Evolutionary conservation across 1,284 basidiomycete genomes (phyloP), one percentile per base, ranked within the genome.

Genomic region (Cutaneotrichosporon cavernicola): DNA sequence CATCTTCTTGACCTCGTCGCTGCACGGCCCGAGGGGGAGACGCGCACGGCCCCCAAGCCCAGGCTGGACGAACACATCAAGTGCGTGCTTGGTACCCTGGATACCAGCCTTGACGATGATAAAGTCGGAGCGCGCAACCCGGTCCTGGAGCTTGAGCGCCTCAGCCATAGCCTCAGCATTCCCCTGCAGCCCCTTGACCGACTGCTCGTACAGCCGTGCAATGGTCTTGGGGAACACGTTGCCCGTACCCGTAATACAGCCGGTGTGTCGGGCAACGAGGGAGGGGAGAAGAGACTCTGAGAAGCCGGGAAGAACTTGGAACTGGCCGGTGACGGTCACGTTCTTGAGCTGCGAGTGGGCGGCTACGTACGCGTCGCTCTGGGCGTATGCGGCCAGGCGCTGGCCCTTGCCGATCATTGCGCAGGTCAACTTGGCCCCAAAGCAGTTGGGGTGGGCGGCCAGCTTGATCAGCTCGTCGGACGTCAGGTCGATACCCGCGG

Each of bases 401-500:
- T 89, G 87, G 58, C 91, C 86, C 77, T 94, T 94, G 52, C 91
- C 91, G 65, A 94, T 86, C 72, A 87, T 88, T 6, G 89, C 90
- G 74, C 91, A 92, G 46, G 92, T 93, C 51, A 94, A 84, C 81
- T 93, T 95, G 60, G 87, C 88, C 65, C 92, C 92, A 68, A 93
- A 90, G 72, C 92, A 91, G 81, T 94, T 93, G 13, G 90, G 90
- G 75, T 95, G 92, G 60, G 85, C 78, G 5, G 89, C 87, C 38
- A 95, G 84, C 26, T 84, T 83, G 61, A 84, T 84, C 71, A 97
- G 86, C 59, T 86, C 85, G 77, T 95, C 92, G 0, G 90, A 91
- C 77, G 91, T 89, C 62, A 96, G 86, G 76, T 97, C 91, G 69
- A 92, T 86, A 11, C 92, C 92, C 0, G 90, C 87, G 0, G 91